Base-by-base conservation (phyloP, 176 grass and related monocot genomes). In the Oryza rufipogon region DNA sequence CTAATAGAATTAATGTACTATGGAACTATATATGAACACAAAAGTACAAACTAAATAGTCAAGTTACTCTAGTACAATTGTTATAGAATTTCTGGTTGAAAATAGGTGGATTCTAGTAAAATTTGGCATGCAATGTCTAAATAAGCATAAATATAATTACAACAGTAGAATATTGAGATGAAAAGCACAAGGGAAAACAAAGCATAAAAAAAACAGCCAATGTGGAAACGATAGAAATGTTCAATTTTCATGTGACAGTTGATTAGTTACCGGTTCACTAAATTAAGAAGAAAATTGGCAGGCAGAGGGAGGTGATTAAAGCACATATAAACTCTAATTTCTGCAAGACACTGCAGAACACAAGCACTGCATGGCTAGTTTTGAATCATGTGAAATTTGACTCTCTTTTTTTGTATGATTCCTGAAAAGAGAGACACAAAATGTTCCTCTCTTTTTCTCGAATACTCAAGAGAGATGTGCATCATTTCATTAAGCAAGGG, bases 41-140 rank as follows among this genome's bases (percentile, higher is more conserved):
- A 11, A 72, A 52, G 3, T 19, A 41, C 49, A 49, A 5, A 52
- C 64, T 22, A 4, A 15, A 23, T 1, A 44, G 7, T 9, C 19
- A 69, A 69, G 5, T 8, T 58, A 49, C 4, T 22, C 61, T 39
- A 84, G 32, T 26, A 79, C 11, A 80, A 68, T 47, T 61, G 68
- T 36, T 56, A 33, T 7, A 56, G 13, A 41, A 60, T 47, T 68
- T 45, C 75, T 74, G 61, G 58, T 12, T 2, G 1, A 74, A 74
- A 83, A 73, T 6, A 11, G 44, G 23, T 71, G 68, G 41, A 38
- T 34, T 76, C 25, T 68, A 54, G 47, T 63, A 11, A 58, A 85
- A 44, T 25, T 70, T 71, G 33, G 13, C 6, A 61, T 64, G 3
- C 10, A 17, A 28, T 78, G 33, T 13, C 12, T 38, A 20, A 71